These are phyloP conservation scores for Uncinocarpus reesii DNA, from an alignment of 2,329 filamentous ascomycete species.

Conservation along the genomic window DNA sequence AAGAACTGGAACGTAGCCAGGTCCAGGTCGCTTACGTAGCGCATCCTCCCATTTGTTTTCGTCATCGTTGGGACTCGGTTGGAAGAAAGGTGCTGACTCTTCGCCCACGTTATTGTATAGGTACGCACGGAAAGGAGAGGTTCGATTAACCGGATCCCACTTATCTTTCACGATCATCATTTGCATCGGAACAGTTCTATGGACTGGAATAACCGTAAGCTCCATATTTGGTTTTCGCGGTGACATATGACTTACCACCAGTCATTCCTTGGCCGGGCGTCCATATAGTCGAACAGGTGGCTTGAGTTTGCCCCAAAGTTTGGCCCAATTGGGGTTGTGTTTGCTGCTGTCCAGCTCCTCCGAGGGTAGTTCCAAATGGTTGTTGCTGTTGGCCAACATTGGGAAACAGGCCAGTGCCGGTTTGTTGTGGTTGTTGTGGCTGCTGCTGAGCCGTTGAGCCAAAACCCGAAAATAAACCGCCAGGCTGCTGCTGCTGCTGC, in stretches of 20 bases:
- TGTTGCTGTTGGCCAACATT: slow-evolving; percentile 21
- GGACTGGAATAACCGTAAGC: slow-evolving; percentile 32
- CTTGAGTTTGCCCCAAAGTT: slow-evolving; percentile 28
- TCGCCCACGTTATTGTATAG: slow-evolving; percentile 54
- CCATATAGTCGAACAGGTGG: slow-evolving; percentile 33
- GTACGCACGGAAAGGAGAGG: slow-evolving; percentile 50
- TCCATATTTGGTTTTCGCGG: neutral
- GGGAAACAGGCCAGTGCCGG: slow-evolving; percentile 33
- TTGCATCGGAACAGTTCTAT: slow-evolving; percentile 52
- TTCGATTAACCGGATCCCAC: slow-evolving; percentile 46
- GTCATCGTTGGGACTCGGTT: slow-evolving; percentile 48
- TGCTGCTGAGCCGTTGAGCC: slow-evolving; percentile 12
- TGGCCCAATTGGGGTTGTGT: slow-evolving; percentile 35
- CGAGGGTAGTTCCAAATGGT: slow-evolving; percentile 22
- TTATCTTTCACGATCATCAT: slow-evolving; percentile 51
- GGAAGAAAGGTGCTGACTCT: slow-evolving; percentile 51
- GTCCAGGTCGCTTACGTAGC: slow-evolving; percentile 47
- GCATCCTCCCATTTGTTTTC: slow-evolving; percentile 56
- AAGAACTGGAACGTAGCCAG: slow-evolving; percentile 50
- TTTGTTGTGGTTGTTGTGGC: slow-evolving; percentile 30
- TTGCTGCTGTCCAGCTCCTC: slow-evolving; percentile 23
- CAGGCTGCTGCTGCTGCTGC: slow-evolving; percentile 15
- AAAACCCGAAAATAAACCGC: slow-evolving; percentile 7
- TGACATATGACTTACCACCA: slow-evolving; percentile 26
- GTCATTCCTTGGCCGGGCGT: slow-evolving; percentile 36